phyloP scores from a whole-genome alignment of 805 yeast genomes.

The Torulaspora franciscae region DNA sequence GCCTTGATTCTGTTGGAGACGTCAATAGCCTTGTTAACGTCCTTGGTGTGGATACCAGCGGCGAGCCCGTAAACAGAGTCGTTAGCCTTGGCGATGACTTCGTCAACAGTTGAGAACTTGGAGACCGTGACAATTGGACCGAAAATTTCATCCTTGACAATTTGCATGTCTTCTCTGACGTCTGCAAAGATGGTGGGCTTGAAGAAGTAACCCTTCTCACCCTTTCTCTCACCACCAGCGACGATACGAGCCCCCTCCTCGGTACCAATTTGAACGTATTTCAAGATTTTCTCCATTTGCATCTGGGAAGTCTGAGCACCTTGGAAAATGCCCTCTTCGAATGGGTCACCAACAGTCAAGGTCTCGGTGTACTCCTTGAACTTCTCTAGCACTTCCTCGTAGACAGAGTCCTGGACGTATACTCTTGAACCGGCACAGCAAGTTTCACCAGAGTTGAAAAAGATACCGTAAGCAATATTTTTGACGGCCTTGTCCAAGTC shows the following conservation, averaged over 20 bases:
- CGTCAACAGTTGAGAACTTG: constrained; percentile 68
- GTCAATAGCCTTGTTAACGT: constrained; percentile 58
- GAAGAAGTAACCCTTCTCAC: constrained; percentile 64
- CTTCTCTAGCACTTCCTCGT: constrained; percentile 58
- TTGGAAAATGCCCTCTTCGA: constrained; percentile 62
- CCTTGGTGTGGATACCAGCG: constrained; percentile 77
- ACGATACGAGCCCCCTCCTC: constrained; percentile 64
- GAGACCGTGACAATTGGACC: constrained; percentile 82
- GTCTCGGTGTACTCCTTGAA: constrained; percentile 47
- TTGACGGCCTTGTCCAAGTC: constrained; percentile 61
- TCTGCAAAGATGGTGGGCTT: constrained; percentile 85
- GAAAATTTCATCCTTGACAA: constrained; percentile 85
- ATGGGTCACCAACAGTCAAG: constrained; percentile 73
- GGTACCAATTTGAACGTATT: constrained; percentile 60
- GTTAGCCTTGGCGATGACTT: constrained; percentile 69
- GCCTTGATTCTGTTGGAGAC: constrained; percentile 65
- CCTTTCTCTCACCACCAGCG: constrained; percentile 76
- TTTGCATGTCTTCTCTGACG: constrained; percentile 65
- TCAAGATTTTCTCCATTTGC: constrained; percentile 61
- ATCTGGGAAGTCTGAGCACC: constrained; percentile 70
- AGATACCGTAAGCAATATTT: constrained; percentile 67
- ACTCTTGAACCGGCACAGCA: constrained; percentile 91
- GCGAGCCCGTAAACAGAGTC: constrained; percentile 79
- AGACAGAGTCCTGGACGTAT: constrained; percentile 69
- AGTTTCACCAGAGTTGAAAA: constrained; percentile 87